Evolutionary conservation across 1,284 basidiomycete genomes (phyloP).

Genomic region (Microbotryomycetes sp.): DNA sequence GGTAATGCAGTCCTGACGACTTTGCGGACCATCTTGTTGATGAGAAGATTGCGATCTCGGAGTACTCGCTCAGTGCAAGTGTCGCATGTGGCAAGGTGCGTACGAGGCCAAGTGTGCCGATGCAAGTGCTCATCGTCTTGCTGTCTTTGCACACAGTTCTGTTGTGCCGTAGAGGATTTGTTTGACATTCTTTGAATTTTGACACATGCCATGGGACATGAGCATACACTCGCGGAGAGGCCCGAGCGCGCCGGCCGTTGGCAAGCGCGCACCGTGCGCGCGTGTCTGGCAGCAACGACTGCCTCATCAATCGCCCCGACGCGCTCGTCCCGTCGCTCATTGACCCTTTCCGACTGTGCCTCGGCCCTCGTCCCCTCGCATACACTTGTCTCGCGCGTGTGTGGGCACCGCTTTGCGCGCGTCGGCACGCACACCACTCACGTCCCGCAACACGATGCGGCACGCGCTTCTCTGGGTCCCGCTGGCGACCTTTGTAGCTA

Average conservation of each 20-base stretch:
- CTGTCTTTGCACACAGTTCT: conserved; percentile 48
- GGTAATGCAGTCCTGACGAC: conserved; percentile 62
- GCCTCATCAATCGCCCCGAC: background rate
- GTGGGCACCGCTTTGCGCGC: too few species aligned
- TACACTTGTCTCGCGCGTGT: background rate
- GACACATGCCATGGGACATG: background rate
- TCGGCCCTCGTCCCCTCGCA: background rate
- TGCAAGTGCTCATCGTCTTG: background rate
- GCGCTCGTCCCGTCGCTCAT: background rate
- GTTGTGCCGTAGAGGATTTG: conserved; percentile 51
- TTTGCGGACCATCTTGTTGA: conserved; percentile 96
- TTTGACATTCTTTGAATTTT: conserved; percentile 41
- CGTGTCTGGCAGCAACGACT: background rate
- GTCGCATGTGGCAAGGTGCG: conserved; percentile 89
- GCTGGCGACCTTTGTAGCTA: too few species aligned
- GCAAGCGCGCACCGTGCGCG: background rate
- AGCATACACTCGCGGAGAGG: background rate
- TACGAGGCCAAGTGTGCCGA: conserved; percentile 6
- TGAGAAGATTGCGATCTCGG: conserved; percentile 93
- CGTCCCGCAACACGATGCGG: background rate
- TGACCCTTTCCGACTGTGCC: background rate
- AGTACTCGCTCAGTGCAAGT: conserved; percentile 81
- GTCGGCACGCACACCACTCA: background rate
- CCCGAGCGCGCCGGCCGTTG: background rate
- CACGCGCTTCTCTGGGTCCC: background rate